Percentiles rank a stretch among this genome's conserved stretches.
phyloP scores from a whole-genome alignment of 345 rosid species.

The Mercurialis annua region DNA sequence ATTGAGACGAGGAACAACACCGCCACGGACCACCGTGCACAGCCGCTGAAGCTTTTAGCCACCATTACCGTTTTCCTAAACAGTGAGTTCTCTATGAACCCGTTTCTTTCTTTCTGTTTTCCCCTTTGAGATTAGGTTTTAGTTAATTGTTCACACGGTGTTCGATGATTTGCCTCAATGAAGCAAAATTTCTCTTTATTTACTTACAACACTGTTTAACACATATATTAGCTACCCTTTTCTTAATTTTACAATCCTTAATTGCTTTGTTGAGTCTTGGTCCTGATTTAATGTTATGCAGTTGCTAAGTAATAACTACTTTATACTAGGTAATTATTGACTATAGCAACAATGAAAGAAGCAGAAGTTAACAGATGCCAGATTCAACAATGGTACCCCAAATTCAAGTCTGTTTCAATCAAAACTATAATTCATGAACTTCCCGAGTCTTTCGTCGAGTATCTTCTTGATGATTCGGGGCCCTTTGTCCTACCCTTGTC shows the following conservation, averaged over 20 bases:
- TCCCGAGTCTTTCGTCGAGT: conserved; percentile 68
- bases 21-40: too few relatives aligned
- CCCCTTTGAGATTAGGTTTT: too few relatives aligned
- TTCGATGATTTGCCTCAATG: background rate
- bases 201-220: too few relatives aligned
- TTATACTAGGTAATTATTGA: background rate
- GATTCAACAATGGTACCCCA: too few relatives aligned
- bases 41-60: too few relatives aligned
- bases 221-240: too few relatives aligned
- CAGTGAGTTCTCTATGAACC: too few relatives aligned
- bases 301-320: conserved; percentile 1
- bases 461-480: conserved; percentile 66
- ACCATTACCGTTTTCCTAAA: too few relatives aligned
- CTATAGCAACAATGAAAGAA: conserved; percentile 45
- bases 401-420: conserved; percentile 57
- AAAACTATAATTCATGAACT: conserved; percentile 66
- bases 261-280: background rate
- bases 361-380: conserved; percentile 76
- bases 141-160: too few relatives aligned
- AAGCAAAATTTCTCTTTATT: background rate
- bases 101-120: too few relatives aligned
- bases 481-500: conserved; percentile 73
- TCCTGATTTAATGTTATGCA: background rate
- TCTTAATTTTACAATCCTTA: too few relatives aligned
- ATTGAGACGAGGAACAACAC: too few relatives aligned